Evolutionary conservation across 1,139 yeast species (phyloP), one percentile per base, ranked within the genome.

Genomic region (Maudiozyma humilis): DNA sequence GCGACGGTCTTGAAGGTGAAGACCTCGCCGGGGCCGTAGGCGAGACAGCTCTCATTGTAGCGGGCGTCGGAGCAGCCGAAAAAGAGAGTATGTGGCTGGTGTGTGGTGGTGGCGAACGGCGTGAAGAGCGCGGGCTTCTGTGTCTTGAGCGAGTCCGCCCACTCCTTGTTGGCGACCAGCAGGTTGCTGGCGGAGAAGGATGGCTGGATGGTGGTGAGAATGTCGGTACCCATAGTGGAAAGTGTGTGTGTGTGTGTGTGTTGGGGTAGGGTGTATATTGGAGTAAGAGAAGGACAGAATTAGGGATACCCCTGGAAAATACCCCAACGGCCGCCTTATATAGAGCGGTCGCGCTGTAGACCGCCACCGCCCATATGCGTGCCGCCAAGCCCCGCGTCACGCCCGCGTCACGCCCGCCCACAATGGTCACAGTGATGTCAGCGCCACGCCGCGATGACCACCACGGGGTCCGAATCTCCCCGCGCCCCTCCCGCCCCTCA

Each of bases 1-100:
- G 96, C 97, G 50, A 91, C 85, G 58, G 88, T 88, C 60, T 96
- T 78, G 63, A 86, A 89, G n/a, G 91, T 86, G 69, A 91, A 89
- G 10, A 88, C 76, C 64, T 89, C 97, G 40, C 98, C 98, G 1
- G 97, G 97, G 4, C 83, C 69, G 5, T 82, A 78, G 31, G 89
- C 89, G 44, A 91, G 68, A 54, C 88, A 80, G 38, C 71, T 71
- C 55, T 91, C 96, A 43, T 89, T 85, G 47, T 85, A 86, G 54
- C 98, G 79, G 12, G 96, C 87, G 64, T 91, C 98, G 4, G 94
- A 80, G 64, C 98, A 91, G 3, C 97, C 96, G 50, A 91, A 83
- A 94, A 96, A 89, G 45, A 91, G 69, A 10, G 96, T 87, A 64
- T 88, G 95, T 16, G 98, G 98, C 15, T 79, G 66, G 66, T 91